Conservation (phyloP, 1,284 basidiomycete species). For the Chalciporus sp. region DNA sequence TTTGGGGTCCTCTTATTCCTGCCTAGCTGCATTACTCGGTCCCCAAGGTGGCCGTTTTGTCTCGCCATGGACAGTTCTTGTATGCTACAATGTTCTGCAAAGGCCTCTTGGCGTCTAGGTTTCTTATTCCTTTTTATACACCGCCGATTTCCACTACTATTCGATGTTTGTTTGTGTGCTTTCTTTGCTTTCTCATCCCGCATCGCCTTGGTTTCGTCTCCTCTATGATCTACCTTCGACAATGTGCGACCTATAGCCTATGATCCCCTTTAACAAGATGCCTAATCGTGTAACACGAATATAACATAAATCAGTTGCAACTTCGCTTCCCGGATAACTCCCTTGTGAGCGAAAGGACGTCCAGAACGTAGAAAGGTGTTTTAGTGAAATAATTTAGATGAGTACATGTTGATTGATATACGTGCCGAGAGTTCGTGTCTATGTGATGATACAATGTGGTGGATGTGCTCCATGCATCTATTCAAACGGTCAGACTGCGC, state of each 20-base stretch:
- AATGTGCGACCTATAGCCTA: slow-evolving; percentile 17
- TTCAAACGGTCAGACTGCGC: not conserved
- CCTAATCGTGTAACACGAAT: slow-evolving; percentile 20
- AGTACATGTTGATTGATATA: not conserved
- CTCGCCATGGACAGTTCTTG: slow-evolving; percentile 21
- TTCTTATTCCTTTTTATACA: slow-evolving; percentile 41
- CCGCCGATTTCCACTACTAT: slow-evolving; percentile 4
- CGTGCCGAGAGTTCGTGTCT: not conserved
- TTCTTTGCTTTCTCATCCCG: slow-evolving; percentile 5
- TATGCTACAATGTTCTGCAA: slow-evolving; percentile 26
- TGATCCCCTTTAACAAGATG: slow-evolving; percentile 17
- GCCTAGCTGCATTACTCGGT: slow-evolving; percentile 3
- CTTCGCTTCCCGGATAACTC: not conserved
- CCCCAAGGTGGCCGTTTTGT: not conserved
- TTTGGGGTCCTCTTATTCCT: slow-evolving; percentile 4
- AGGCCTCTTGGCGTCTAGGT: slow-evolving; percentile 5
- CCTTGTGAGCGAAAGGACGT: not conserved
- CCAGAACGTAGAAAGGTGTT: not conserved
- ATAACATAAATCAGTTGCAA: slow-evolving; percentile 8
- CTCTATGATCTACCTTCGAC: not conserved
- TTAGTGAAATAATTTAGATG: not conserved
- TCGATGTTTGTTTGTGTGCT: slow-evolving; percentile 12
- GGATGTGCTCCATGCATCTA: not conserved
- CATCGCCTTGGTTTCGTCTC: not conserved
- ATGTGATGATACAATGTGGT: not conserved